Base-by-base conservation (phyloP, 768 basidiomycete genomes). In the Pisolithus albus region DNA sequence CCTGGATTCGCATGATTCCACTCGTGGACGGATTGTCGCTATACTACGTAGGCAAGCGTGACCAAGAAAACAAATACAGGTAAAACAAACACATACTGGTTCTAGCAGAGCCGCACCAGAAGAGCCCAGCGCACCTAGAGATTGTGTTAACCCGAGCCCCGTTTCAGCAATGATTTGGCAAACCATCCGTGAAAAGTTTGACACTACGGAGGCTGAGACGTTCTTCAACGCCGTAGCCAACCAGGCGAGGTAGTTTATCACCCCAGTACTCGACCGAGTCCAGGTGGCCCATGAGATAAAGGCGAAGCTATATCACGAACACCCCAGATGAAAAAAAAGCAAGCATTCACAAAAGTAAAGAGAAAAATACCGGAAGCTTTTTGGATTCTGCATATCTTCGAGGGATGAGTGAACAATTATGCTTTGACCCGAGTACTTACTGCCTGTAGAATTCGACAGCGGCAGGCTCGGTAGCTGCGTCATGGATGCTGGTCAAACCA, bases 71-170 rank as follows among this genome's bases (percentile, higher is more conserved):
- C 28, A 48, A 23, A 7, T 5, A 26, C 4, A 18, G 44, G 36
- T 5, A 3, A 16, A 11, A 4, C 13, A 15, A 8, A 21, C 28
- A 49, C 66, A 41, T 42, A 68, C 65, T 3, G 92, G 89, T 46
- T 84, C 77, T 5, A 89, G 69, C 51, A 98, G 75, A 0, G 95
- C 93, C 0, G 95, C 93, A 7, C 95, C 94, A 76, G 88, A 90
- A 2, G 88, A 90, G 0, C 95, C 92, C 4, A 98, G 77, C 0
- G 94, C 94, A 39, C 93, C 86, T 86, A 48, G 5, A 34, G 30
- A 32, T 5, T 34, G 15, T 28, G 46, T 65, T 18, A 61, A 53
- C 40, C 18, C 16, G 9, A 15, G 34, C 19, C 16, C 5, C 0
- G 26, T 9, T n/a, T 45, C 24, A 40, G 13, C 19, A 18, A 10